Conservation (phyloP, 441 rosid genomes). For the Macaranga tanarius region DNA sequence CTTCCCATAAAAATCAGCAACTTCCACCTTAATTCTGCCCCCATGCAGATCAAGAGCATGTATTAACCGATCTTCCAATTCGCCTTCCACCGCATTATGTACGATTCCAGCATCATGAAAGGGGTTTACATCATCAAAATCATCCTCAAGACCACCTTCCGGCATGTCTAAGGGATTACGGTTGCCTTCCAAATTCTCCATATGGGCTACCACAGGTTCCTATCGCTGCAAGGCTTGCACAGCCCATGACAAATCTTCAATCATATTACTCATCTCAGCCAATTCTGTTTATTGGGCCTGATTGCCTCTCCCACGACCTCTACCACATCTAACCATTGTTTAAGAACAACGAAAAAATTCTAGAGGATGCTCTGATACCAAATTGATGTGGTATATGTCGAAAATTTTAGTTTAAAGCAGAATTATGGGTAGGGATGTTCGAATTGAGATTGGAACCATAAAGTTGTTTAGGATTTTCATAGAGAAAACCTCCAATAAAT, state of each 20-base stretch:
- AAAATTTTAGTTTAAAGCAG: too few species aligned
- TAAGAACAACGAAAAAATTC: not conserved
- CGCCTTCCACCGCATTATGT: not conserved
- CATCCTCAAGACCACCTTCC: too few species aligned
- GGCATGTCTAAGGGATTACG: not conserved
- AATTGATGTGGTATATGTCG: too few species aligned
- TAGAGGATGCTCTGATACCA: too few species aligned
- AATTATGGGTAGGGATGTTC: too few species aligned
- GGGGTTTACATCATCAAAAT: not conserved
- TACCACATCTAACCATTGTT: not conserved
- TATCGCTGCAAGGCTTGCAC: not conserved
- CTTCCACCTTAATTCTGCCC: not conserved
- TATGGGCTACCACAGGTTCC: not conserved
- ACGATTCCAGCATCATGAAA: not conserved
- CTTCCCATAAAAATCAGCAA: conserved; percentile 3
- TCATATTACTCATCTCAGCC: not conserved
- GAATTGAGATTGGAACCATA: too few species aligned
- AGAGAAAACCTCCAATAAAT: too few species aligned
- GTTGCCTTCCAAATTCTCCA: not conserved
- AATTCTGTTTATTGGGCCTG: not conserved
- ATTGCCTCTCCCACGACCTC: not conserved
- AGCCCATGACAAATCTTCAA: not conserved
- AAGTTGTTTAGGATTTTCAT: too few species aligned
- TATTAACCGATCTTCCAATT: not conserved
- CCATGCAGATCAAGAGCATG: not conserved